These are phyloP conservation scores for Akanthomyces dipterigenus DNA, from an alignment of 2,329 filamentous ascomycete genomes.

Conservation along the genomic window DNA sequence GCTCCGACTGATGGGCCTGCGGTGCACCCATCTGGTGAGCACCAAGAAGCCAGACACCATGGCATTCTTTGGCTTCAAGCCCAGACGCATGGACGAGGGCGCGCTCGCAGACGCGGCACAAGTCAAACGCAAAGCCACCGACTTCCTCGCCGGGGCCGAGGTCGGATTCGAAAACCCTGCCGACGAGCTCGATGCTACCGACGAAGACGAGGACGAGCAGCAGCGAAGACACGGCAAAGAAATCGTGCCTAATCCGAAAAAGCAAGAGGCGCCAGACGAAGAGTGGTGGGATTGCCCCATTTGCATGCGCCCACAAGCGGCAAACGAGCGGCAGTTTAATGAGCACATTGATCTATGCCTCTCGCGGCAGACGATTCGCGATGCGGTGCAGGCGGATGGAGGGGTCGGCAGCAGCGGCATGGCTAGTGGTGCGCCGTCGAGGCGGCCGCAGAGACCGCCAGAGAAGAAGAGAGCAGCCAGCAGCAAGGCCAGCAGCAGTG, in stretches of 20 bases:
- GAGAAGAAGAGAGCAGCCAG: constrained; percentile 32
- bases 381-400: constrained; percentile 59
- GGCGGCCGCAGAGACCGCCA: constrained; percentile 11
- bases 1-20: constrained; percentile 77
- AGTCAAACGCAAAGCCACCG: background rate
- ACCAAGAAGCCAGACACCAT: constrained; percentile 74
- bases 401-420: background rate
- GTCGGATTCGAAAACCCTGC: background rate
- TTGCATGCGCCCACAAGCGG: constrained; percentile 66
- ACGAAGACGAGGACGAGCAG: constrained; percentile 30
- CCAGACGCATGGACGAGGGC: constrained; percentile 19
- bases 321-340: constrained; percentile 76
- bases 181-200: background rate
- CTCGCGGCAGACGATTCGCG: constrained; percentile 76
- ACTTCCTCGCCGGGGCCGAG: constrained; percentile 10
- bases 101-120: background rate
- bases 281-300: constrained; percentile 82
- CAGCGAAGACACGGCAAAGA: constrained; percentile 45
- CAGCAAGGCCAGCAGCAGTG: constrained; percentile 22
- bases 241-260: constrained; percentile 39
- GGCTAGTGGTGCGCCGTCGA: background rate
- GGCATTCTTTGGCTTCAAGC: constrained; percentile 67
- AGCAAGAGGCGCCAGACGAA: constrained; percentile 28
- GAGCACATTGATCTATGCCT: constrained; percentile 89
- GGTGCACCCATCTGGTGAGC: constrained; percentile 81